Evolutionary conservation across 768 basidiomycete species (phyloP).

Genomic region (Termitomyces sp.): DNA sequence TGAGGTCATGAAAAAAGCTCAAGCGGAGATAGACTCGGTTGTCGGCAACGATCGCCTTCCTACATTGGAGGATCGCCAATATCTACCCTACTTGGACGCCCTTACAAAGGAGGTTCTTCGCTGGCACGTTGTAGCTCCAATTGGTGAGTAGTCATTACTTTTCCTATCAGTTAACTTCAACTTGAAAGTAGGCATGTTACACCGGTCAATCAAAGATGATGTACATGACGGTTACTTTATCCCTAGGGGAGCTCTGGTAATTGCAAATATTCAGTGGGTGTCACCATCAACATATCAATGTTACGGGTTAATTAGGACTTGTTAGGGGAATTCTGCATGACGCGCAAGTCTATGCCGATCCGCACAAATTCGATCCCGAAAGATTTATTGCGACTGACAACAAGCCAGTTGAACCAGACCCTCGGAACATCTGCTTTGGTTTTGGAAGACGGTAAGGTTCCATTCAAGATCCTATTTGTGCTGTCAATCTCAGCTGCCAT

Average conservation of each 20-base stretch:
- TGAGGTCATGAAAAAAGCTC: conserved; percentile 29
- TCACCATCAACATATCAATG: not conserved
- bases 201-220: conserved; percentile 54
- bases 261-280: not conserved
- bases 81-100: conserved; percentile 58
- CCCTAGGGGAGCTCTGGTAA: no score
- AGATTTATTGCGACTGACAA: conserved; percentile 50
- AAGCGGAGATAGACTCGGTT: conserved; percentile 7
- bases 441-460: conserved; percentile 58
- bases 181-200: conserved; percentile 40
- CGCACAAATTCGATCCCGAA: conserved; percentile 54
- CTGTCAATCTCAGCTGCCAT: conserved; percentile 1
- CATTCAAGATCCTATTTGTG: not conserved
- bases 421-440: conserved; percentile 61
- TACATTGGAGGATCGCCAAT: conserved; percentile 50
- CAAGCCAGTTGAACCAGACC: conserved; percentile 46
- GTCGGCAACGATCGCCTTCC: conserved; percentile 45
- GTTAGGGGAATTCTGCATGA: conserved; percentile 53
- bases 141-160: conserved; percentile 25
- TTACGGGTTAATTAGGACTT: not conserved
- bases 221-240: conserved; percentile 38
- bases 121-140: conserved; percentile 43
- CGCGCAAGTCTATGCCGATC: conserved; percentile 47
- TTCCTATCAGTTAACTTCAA: no score
- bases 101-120: conserved; percentile 55